Evolutionary conservation across 2,329 filamentous ascomycete species (phyloP), one percentile per base, ranked within the genome.

Genomic region (Celoporthe dispersa): DNA sequence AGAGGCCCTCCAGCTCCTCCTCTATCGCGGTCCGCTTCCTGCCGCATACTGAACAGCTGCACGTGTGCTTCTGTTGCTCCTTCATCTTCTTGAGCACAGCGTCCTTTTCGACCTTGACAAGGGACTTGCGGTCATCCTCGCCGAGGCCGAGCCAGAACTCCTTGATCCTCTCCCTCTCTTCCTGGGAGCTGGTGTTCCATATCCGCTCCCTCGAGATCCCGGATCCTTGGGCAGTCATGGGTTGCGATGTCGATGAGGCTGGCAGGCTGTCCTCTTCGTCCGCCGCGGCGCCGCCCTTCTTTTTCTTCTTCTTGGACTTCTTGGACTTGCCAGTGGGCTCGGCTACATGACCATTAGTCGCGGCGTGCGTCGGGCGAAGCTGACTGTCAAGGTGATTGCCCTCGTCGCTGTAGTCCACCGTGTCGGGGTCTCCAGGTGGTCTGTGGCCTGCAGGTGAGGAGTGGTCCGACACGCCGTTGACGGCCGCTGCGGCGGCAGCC

Each of bases 41-140:
- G 67, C 96, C 96, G 80, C 96, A 99, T 55, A 99, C 95, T 5
- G 94, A 97, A 81, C 96, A 99, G 80, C 94, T 98, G 84, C 96
- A 99, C 2, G 95, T 98, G 80, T 98, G 94, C 81, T 98, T 98
- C 81, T 99, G 96, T 81, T 99, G 96, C 81, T 99, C 96, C 85
- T 99, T 99, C 96, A 99, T 99, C 85, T 99, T 99, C 78, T 93
- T 94, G 69, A 99, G 84, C 0, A 99, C 96, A 9, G 96, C 95
- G 81, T 99, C 95, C 83, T 99, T 99, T 82, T 99, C 96, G 39
- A 99, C 95, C 81, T 98, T 98, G 78, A 99, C 94, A 62, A 99
- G 85, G 22, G 93, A 96, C 79, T 97, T 96, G 75, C 96, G 92
- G 79, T 98, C 94, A 51, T 97, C 93, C 80, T 99, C 96, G 74